Evolutionary conservation across 306 rosid genomes (phyloP).

Genomic region (Ammopiptanthus mongolicus): DNA sequence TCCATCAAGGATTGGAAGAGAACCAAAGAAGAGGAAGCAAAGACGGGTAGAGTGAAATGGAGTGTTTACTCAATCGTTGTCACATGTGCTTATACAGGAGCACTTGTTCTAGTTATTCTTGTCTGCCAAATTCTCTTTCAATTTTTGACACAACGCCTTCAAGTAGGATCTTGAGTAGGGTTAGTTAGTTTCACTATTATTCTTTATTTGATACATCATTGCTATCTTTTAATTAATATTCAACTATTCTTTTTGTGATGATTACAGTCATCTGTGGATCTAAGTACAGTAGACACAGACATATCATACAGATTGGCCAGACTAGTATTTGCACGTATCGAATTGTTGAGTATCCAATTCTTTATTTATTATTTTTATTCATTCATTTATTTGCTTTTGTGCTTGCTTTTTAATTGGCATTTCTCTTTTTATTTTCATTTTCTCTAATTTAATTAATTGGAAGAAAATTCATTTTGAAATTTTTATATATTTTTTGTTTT

Average conservation of each 20-base stretch:
- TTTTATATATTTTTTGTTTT: no score
- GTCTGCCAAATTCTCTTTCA: constrained; percentile 81
- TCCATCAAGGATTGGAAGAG: constrained; percentile 33
- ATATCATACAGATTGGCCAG: constrained; percentile 85
- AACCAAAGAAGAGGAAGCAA: constrained; percentile 61
- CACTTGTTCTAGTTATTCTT: constrained; percentile 78
- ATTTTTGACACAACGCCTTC: constrained; percentile 69
- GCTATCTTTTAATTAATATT: not conserved
- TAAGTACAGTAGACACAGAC: constrained; percentile 81
- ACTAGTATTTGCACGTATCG: constrained; percentile 76
- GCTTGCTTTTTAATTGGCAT: no score
- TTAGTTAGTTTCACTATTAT: constrained; percentile 37
- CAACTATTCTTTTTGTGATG: not conserved
- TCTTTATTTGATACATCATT: not conserved
- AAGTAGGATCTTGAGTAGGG: constrained; percentile 80
- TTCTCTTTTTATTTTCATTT: no score
- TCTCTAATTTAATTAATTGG: no score
- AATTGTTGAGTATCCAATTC: constrained; percentile 66
- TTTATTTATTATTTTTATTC: no score
- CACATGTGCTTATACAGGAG: constrained; percentile 69
- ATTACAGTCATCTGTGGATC: constrained; percentile 82
- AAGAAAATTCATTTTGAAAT: no score
- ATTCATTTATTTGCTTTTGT: no score
- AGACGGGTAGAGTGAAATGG: constrained; percentile 86
- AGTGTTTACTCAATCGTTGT: constrained; percentile 78